Conservation (phyloP, 345 rosid genomes). For the Salix suchowensis region DNA sequence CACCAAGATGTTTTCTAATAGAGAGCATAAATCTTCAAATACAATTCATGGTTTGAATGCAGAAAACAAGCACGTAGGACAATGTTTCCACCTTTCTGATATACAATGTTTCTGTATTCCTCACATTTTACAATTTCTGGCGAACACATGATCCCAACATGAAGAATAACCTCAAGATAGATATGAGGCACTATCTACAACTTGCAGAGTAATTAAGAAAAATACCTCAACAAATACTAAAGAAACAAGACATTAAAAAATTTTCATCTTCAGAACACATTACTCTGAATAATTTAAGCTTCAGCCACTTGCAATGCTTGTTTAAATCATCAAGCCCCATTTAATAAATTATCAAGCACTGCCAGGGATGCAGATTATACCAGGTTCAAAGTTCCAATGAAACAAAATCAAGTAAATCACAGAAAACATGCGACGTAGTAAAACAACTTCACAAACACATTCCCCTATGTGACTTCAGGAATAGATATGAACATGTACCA, state of each 20-base stretch:
- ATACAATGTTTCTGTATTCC: background rate
- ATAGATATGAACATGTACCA: constrained; percentile 27
- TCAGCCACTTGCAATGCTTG: background rate
- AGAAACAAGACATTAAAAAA: background rate
- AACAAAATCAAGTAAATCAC: background rate
- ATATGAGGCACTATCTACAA: background rate
- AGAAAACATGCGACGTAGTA: background rate
- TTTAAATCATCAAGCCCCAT: background rate
- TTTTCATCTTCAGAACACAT: background rate
- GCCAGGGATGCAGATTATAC: background rate
- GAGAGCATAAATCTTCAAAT: background rate
- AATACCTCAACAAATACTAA: background rate
- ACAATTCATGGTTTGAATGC: background rate
- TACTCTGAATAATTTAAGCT: background rate
- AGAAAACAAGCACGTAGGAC: background rate
- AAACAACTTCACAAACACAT: background rate
- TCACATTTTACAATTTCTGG: background rate
- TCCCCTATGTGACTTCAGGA: background rate
- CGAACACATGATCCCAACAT: background rate
- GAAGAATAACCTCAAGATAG: background rate
- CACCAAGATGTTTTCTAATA: background rate
- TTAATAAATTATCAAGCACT: background rate
- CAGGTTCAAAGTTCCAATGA: background rate
- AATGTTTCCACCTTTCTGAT: background rate
- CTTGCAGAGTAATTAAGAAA: background rate